These are phyloP conservation scores for Alloascoidea hylecoeti DNA, from an alignment of 805 yeast species.

Conservation along the genomic window DNA sequence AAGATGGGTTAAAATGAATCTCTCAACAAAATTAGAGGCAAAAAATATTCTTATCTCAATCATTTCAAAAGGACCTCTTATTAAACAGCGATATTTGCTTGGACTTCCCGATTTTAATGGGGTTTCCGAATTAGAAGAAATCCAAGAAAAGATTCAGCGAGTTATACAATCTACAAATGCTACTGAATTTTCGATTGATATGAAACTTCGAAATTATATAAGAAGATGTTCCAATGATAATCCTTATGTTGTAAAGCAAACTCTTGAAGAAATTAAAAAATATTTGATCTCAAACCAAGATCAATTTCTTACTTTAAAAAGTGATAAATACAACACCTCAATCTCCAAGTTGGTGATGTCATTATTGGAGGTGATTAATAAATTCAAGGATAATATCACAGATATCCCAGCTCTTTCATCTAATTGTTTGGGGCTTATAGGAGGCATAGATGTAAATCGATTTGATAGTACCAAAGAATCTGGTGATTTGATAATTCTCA, in stretches of 20 bases:
- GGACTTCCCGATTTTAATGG: slow-evolving; percentile 7
- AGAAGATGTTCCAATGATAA: slow-evolving; percentile 48
- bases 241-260: slow-evolving; percentile 59
- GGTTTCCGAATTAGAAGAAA: neutral
- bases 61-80: slow-evolving; percentile 9
- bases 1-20: slow-evolving; percentile 39
- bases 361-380: slow-evolving; percentile 12
- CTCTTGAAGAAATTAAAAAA: slow-evolving; percentile 44
- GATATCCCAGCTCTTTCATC: slow-evolving; percentile 47
- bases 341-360: slow-evolving; percentile 11
- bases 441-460: slow-evolving; percentile 56
- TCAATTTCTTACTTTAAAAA: slow-evolving; percentile 2
- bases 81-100: slow-evolving; percentile 14
- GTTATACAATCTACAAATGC: neutral
- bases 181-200: neutral
- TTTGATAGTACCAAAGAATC: slow-evolving; percentile 28
- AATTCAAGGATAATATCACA: slow-evolving; percentile 12
- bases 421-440: slow-evolving; percentile 59
- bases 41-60: slow-evolving; percentile 30
- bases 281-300: slow-evolving; percentile 23
- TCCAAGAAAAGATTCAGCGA: neutral
- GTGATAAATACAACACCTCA: slow-evolving; percentile 1
- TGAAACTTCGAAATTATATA: slow-evolving; percentile 22
- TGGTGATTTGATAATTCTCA: slow-evolving; percentile 32
- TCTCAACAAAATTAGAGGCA: slow-evolving; percentile 34